Base-by-base conservation (phyloP, 2,329 filamentous ascomycete genomes). In the Amesomyces nigricolor region DNA sequence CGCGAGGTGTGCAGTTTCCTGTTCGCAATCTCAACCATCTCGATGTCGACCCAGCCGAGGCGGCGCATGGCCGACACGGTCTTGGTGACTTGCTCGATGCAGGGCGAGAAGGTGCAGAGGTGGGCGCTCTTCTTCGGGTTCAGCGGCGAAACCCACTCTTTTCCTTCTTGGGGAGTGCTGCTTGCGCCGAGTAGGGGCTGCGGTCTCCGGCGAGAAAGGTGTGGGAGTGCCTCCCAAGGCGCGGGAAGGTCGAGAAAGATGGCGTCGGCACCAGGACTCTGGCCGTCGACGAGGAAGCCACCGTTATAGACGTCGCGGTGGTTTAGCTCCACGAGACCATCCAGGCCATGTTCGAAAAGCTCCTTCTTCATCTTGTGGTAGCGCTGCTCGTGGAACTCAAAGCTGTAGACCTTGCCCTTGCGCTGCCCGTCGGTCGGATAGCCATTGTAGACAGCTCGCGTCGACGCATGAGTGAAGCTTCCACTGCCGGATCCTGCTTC, bases 71-170 rank as follows among this genome's bases (percentile, higher is more conserved):
- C 82, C 10, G 88, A 86, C 52, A 96, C 85, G 0, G 94, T 97
- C 54, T 85, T 83, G 51, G 88, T 90, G 19, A 95, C 92, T 74
- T 99, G 94, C 72, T 99, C 94, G 62, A 99, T 95, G 71, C 94
- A 99, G 0, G 94, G 94, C 1, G 88, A 95, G 73, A 99, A 99
- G 0, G 91, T 95, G 75, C 94, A 99, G 53, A 99, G 80, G 66
- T 94, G 80, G 1, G 86, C 82, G 5, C 87, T 80, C 42, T 81
- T 79, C n/a, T 79, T 78, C 0, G 89, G 84, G 62, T 94, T 86
- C 10, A 97, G 77, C 0, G 82, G 78, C 0, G 82, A 85, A 14
- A 78, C 67, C 74, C 79, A 84, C 42, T 72, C 70, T 35, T 61
- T 54, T 10, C 59, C 50, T 13, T 43, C 61, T 5, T 64, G 55